phyloP scores from a whole-genome alignment of 257 asterid species.

The Paulownia fortunei region DNA sequence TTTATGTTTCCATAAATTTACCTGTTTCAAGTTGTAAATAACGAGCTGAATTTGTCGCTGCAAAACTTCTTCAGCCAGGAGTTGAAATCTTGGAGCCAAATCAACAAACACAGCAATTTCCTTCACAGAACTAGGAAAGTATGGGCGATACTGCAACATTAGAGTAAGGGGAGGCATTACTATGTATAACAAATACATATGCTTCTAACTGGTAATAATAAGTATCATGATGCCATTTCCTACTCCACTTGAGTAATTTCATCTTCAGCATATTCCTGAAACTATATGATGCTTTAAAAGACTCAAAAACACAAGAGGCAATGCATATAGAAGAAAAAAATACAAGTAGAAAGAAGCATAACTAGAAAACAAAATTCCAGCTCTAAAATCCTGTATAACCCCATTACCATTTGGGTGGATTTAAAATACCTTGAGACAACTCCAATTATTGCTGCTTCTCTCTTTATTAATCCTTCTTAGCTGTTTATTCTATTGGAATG shows the following conservation, averaged over 20 bases:
- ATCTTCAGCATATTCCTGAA: background rate
- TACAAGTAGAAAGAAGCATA: background rate
- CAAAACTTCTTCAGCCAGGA: slow-evolving; percentile 83
- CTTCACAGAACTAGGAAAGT: slow-evolving; percentile 77
- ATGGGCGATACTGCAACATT: slow-evolving; percentile 84
- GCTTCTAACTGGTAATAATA: slow-evolving; percentile 10
- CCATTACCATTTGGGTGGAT: background rate
- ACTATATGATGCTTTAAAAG: background rate
- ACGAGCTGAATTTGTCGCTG: slow-evolving; percentile 81
- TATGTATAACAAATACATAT: background rate
- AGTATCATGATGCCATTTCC: slow-evolving; percentile 6
- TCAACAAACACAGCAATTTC: slow-evolving; percentile 85
- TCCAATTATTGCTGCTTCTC: background rate
- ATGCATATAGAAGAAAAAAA: background rate
- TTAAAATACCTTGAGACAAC: background rate
- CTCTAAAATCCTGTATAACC: background rate
- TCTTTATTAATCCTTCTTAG: background rate
- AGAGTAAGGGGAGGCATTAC: slow-evolving; percentile 26
- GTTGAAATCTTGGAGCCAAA: slow-evolving; percentile 90
- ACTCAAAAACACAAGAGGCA: background rate
- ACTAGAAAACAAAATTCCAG: background rate
- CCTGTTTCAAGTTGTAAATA: slow-evolving; percentile 78
- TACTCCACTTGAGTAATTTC: background rate
- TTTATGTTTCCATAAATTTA: slow-evolving; percentile 27
- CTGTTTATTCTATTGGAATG: background rate